phyloP scores from a whole-genome alignment of 148 eudicot species.

The Persicaria maculosa region DNA sequence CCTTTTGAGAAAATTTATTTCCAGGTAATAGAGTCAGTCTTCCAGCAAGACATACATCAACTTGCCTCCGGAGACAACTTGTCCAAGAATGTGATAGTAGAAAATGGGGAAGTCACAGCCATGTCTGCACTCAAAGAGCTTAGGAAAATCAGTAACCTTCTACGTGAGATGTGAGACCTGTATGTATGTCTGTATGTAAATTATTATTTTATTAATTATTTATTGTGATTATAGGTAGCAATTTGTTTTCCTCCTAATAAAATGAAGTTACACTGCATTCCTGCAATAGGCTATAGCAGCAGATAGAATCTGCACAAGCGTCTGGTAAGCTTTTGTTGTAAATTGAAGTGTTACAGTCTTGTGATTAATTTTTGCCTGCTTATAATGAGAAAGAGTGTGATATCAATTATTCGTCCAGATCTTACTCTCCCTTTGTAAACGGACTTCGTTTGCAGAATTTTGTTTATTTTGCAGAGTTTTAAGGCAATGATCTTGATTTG shows the following conservation, averaged over 20 bases:
- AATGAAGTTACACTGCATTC: neutral
- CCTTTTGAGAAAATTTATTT: constrained; percentile 7
- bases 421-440: neutral
- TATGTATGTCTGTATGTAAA: neutral
- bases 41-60: constrained; percentile 54
- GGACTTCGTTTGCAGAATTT: neutral
- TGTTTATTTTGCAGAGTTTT: neutral
- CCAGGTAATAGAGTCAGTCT: constrained; percentile 78
- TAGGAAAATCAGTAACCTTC: constrained; percentile 75
- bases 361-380: neutral
- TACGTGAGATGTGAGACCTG: constrained; percentile 56
- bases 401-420: neutral
- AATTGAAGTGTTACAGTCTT: neutral
- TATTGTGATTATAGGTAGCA: neutral
- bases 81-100: constrained; percentile 51
- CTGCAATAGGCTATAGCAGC: neutral
- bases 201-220: neutral
- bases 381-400: neutral
- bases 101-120: constrained; percentile 75
- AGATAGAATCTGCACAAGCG: constrained; percentile 4
- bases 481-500: neutral
- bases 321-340: constrained; percentile 6
- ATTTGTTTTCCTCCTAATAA: neutral
- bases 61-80: constrained; percentile 32
- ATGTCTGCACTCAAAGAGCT: constrained; percentile 84